Conservation (phyloP, 768 basidiomycete species). For the Tylopilus felleus region DNA sequence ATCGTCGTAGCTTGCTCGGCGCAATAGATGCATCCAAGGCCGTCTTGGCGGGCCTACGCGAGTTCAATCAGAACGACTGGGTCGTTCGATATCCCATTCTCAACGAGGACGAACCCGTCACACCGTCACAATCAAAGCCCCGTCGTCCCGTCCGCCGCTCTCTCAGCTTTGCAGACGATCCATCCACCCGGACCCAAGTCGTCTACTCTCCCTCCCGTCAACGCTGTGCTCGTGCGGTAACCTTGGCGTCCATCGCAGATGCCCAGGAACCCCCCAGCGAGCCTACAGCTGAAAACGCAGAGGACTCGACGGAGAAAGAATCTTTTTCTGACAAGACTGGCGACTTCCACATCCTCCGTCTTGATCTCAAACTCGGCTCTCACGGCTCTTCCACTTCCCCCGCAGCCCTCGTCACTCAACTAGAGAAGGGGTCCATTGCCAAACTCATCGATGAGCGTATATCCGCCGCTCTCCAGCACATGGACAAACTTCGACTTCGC, state of each 20-base stretch:
- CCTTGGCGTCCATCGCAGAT: slow-evolving; percentile 52
- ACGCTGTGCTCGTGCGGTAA: slow-evolving; percentile 56
- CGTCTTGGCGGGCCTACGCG: slow-evolving; percentile 65
- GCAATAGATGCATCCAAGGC: slow-evolving; percentile 73
- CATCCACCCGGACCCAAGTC: slow-evolving; percentile 62
- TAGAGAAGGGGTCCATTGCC: slow-evolving; percentile 91
- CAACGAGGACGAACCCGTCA: slow-evolving; percentile 36
- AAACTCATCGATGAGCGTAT: slow-evolving; percentile 88
- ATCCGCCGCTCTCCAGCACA: slow-evolving; percentile 65
- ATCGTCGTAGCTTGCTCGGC: slow-evolving; percentile 46
- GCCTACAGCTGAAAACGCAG: slow-evolving; percentile 13
- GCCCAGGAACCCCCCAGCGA: slow-evolving; percentile 33
- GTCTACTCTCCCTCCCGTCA: slow-evolving; percentile 48
- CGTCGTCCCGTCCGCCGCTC: slow-evolving; percentile 58
- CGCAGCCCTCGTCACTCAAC: slow-evolving; percentile 77
- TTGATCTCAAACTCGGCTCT: slow-evolving; percentile 89
- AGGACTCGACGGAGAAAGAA: slow-evolving; percentile 31
- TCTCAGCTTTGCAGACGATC: slow-evolving; percentile 84
- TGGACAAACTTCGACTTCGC: slow-evolving; percentile 80
- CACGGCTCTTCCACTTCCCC: slow-evolving; percentile 59
- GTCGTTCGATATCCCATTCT: slow-evolving; percentile 85
- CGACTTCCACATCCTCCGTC: slow-evolving; percentile 84
- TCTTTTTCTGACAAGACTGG: slow-evolving; percentile 41
- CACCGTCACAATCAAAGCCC: slow-evolving; percentile 26
- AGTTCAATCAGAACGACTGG: slow-evolving; percentile 87